Conservation (phyloP, 305 asterid genomes). For the Fraxinus dipetala region DNA sequence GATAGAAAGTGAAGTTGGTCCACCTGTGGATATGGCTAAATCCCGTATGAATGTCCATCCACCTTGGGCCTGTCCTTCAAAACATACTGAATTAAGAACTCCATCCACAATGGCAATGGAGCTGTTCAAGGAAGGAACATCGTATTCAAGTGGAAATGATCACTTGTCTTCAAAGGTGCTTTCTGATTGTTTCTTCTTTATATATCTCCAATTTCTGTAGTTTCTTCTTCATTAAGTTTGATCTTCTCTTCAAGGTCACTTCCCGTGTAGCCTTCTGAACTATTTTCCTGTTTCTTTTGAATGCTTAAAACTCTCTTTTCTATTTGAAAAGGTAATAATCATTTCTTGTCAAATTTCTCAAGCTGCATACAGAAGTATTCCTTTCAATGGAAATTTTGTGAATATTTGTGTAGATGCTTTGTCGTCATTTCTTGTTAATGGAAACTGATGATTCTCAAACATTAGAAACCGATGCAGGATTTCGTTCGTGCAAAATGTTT, state of each 20-base stretch:
- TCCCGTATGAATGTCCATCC: constrained; percentile 67
- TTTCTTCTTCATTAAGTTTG: constrained; percentile 13
- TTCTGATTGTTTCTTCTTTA: constrained; percentile 13
- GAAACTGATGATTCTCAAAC: constrained; percentile 6
- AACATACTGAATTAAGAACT: constrained; percentile 41
- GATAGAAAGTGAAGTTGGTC: constrained; percentile 54
- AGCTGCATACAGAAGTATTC: not conserved
- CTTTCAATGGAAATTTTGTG: constrained; percentile 2
- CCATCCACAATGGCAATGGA: constrained; percentile 44
- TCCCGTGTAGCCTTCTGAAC: constrained; percentile 12
- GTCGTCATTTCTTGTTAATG: not conserved
- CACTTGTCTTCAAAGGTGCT: constrained; percentile 56
- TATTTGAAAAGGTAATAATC: not conserved
- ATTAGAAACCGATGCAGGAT: not conserved
- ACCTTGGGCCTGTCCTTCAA: constrained; percentile 66
- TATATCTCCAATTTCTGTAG: not conserved
- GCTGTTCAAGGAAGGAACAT: constrained; percentile 48
- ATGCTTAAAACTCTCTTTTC: not conserved
- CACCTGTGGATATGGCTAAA: constrained; percentile 72
- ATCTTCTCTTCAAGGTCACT: constrained; percentile 6
- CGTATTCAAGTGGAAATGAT: constrained; percentile 42
- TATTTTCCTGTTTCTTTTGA: not conserved
- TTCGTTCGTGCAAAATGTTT: not conserved
- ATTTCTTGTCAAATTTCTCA: not conserved
- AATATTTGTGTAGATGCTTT: not conserved